These are phyloP conservation scores for Sambucus nigra DNA, from an alignment of 129 eudicot species.

Conservation along the genomic window DNA sequence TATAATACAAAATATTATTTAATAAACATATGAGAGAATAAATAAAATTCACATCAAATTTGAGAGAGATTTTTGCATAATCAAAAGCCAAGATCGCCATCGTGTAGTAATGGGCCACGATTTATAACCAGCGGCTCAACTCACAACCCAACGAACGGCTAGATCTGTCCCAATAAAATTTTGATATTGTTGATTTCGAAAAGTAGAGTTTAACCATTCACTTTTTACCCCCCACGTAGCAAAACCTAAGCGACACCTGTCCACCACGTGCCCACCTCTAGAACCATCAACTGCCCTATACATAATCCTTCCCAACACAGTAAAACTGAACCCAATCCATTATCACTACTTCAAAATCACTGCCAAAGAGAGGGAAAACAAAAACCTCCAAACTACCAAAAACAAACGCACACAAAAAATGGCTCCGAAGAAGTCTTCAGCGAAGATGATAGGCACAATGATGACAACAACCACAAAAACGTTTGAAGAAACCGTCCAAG, in stretches of 20 bases:
- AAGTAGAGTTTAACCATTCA: too few species aligned
- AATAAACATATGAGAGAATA: too few species aligned
- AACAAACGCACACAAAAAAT: conserved; percentile 5
- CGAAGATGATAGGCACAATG: conserved; percentile 16
- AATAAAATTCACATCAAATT: too few species aligned
- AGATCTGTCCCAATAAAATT: too few species aligned
- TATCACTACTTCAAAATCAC: neutral
- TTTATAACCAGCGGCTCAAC: too few species aligned
- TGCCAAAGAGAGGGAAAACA: neutral
- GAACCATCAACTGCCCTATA: neutral
- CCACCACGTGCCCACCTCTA: conserved; percentile 29
- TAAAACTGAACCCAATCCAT: neutral
- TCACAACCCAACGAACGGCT: too few species aligned
- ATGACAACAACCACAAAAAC: conserved; percentile 52
- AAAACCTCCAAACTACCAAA: neutral
- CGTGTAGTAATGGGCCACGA: too few species aligned
- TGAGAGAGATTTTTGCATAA: too few species aligned
- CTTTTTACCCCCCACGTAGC: conserved; percentile 67
- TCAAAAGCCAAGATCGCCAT: too few species aligned
- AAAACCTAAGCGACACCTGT: conserved; percentile 24
- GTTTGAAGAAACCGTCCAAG: conserved; percentile 48
- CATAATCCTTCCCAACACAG: conserved; percentile 3
- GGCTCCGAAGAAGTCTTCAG: conserved; percentile 47
- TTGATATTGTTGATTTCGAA: too few species aligned
- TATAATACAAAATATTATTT: too few species aligned